Evolutionary conservation across 345 rosid genomes (phyloP).

Genomic region (Euphorbia peplus): DNA sequence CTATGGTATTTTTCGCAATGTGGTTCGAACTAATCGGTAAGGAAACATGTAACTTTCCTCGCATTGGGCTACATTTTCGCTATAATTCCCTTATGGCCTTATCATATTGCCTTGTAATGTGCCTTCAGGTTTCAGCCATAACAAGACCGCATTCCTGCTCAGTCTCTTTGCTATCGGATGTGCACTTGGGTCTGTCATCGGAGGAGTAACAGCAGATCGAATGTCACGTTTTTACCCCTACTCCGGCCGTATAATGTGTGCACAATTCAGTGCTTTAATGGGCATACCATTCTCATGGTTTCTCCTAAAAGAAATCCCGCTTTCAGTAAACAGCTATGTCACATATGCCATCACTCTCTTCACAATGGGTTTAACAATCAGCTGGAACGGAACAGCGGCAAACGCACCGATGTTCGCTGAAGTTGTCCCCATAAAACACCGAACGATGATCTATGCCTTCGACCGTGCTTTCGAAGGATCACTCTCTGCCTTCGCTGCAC

Average conservation of each 20-base stretch:
- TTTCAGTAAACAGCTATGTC: constrained; percentile 55
- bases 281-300: constrained; percentile 86
- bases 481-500: constrained; percentile 92
- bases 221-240: constrained; percentile 56
- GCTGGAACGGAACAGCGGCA: constrained; percentile 87
- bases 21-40: constrained; percentile 94
- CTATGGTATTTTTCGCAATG: constrained; percentile 94
- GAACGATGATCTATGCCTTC: constrained; percentile 93
- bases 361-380: constrained; percentile 81
- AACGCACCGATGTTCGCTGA: constrained; percentile 95
- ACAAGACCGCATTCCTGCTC: constrained; percentile 68
- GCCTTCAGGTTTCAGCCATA: constrained; percentile 69
- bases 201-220: constrained; percentile 77
- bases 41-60: constrained; percentile 4
- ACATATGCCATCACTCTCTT: constrained; percentile 58
- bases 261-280: constrained; percentile 93
- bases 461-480: constrained; percentile 92
- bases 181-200: constrained; percentile 64
- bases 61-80: background rate
- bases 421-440: constrained; percentile 82
- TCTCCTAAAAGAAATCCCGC: constrained; percentile 77
- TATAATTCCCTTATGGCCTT: too few relatives aligned
- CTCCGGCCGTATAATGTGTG: constrained; percentile 85
- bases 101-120: constrained; percentile 2
- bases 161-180: constrained; percentile 79